Evolutionary conservation across 2,329 filamentous ascomycete genomes (phyloP).

Genomic region (Trichoderma afroharzianum): DNA sequence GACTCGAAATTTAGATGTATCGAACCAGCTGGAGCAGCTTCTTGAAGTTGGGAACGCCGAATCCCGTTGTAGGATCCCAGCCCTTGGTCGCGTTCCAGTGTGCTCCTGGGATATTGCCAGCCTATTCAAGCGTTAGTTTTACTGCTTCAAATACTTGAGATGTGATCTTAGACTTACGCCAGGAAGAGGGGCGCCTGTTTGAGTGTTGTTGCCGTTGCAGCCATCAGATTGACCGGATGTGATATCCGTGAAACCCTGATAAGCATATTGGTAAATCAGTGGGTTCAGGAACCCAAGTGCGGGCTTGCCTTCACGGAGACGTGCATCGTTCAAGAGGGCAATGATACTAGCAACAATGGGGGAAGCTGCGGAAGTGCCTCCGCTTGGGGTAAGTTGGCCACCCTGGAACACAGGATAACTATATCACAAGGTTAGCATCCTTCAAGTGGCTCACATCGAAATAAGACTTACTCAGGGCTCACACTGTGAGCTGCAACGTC

Average conservation of each 20-base stretch:
- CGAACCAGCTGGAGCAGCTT: conserved; percentile 21
- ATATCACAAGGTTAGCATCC: not conserved
- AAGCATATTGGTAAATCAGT: conserved; percentile 34
- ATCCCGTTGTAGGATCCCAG: conserved; percentile 24
- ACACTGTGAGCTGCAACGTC: conserved; percentile 45
- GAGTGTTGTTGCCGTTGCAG: conserved; percentile 31
- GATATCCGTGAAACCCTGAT: conserved; percentile 22
- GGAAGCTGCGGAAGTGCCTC: conserved; percentile 45
- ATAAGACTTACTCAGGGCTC: conserved; percentile 51
- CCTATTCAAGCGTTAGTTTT: conserved; percentile 19
- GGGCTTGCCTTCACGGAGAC: conserved; percentile 40
- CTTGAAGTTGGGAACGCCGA: conserved; percentile 22
- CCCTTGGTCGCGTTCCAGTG: conserved; percentile 25
- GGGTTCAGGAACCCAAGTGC: conserved; percentile 50
- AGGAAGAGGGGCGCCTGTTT: not conserved
- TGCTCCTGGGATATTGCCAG: conserved; percentile 30
- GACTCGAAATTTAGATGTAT: not conserved
- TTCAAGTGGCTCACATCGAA: not conserved
- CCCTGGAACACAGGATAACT: conserved; percentile 23
- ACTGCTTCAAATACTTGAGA: not conserved
- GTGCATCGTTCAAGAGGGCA: conserved; percentile 45
- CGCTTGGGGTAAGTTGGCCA: conserved; percentile 28
- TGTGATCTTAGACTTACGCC: not conserved
- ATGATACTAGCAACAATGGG: conserved; percentile 48
- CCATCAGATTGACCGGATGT: conserved; percentile 38